These are phyloP conservation scores for Patellaria atrata DNA, from an alignment of 495 filamentous ascomycete genomes.

Conservation along the genomic window DNA sequence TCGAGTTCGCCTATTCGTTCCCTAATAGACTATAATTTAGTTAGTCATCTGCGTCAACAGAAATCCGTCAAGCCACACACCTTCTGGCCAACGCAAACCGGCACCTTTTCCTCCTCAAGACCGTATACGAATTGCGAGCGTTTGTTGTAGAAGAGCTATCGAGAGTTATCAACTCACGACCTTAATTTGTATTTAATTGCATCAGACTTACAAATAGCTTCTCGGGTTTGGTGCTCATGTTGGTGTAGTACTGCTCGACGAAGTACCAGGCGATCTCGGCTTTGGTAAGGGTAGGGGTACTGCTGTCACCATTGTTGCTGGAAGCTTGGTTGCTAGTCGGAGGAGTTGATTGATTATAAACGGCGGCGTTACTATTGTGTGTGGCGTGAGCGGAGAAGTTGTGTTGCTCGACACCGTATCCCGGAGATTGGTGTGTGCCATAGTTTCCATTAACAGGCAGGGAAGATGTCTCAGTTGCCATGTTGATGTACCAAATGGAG, in stretches of 20 bases:
- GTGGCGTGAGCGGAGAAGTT: conserved; percentile 15
- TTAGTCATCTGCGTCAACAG: conserved; percentile 4
- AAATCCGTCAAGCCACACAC: conserved; percentile 31
- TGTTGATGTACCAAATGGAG: conserved; percentile 12
- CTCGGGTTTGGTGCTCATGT: conserved; percentile 81
- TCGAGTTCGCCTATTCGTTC: conserved; percentile 84
- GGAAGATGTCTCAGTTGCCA: conserved; percentile 26
- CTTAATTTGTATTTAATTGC: no score
- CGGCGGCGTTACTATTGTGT: conserved; percentile 9
- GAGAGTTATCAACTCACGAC: background rate
- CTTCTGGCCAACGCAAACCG: conserved; percentile 68
- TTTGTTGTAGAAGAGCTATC: conserved; percentile 35
- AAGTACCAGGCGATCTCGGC: conserved; percentile 98
- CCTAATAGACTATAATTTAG: conserved; percentile 55
- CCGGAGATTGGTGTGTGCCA: conserved; percentile 21
- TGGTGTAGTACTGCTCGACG: conserved; percentile 98
- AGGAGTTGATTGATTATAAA: conserved; percentile 8
- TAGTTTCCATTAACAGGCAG: conserved; percentile 31
- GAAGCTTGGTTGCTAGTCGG: conserved; percentile 9
- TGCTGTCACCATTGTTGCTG: conserved; percentile 5
- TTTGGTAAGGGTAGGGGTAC: conserved; percentile 33
- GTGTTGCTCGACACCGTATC: conserved; percentile 20
- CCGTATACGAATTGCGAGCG: conserved; percentile 32
- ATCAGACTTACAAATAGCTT: conserved; percentile 63
- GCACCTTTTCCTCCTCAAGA: conserved; percentile 71